Evolutionary conservation across 2,329 filamentous ascomycete genomes (phyloP).

Genomic region (Clonostachys rosea): DNA sequence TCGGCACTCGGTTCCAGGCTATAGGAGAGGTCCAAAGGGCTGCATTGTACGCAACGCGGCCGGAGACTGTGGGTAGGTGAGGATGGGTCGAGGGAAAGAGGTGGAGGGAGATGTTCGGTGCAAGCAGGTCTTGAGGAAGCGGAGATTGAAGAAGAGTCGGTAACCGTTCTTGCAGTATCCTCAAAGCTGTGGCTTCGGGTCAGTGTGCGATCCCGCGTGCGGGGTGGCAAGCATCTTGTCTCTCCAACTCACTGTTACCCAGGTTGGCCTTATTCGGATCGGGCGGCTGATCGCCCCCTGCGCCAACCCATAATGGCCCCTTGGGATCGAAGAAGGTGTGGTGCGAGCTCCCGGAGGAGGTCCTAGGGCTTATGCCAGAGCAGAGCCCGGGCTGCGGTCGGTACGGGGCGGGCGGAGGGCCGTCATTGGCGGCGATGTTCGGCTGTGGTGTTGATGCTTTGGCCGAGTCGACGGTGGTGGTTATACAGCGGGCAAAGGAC

Average conservation of each 20-base stretch:
- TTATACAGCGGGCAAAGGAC: conserved; percentile 15
- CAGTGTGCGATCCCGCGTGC: conserved; percentile 2
- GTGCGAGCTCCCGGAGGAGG: conserved; percentile 3
- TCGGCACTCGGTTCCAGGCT: conserved; percentile 88
- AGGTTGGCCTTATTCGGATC: conserved; percentile 59
- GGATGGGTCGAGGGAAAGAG: conserved; percentile 76
- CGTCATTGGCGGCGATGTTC: not conserved
- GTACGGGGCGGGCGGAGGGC: conserved; percentile 1
- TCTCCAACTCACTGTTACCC: conserved; percentile 48
- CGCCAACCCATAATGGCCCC: conserved; percentile 16
- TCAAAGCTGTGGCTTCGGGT: conserved; percentile 41
- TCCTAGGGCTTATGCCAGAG: not conserved
- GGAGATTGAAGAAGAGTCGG: conserved; percentile 63
- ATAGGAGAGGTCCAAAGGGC: conserved; percentile 95
- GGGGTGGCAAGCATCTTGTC: not conserved
- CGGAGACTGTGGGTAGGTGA: conserved; percentile 87
- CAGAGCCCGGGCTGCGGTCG: not conserved
- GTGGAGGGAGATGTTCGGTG: conserved; percentile 66
- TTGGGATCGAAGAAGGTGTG: conserved; percentile 24
- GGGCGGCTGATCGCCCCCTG: conserved; percentile 25
- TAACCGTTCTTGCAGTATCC: conserved; percentile 61
- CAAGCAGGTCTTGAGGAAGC: conserved; percentile 70
- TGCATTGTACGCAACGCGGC: conserved; percentile 84
- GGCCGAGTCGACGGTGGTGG: conserved; percentile 20
- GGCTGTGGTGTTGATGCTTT: conserved; percentile 14